Percentiles rank a stretch among this genome's conserved stretches.
These are phyloP conservation scores for Picea glauca DNA, from an alignment of 75 land plant species.

Conservation along the genomic window DNA sequence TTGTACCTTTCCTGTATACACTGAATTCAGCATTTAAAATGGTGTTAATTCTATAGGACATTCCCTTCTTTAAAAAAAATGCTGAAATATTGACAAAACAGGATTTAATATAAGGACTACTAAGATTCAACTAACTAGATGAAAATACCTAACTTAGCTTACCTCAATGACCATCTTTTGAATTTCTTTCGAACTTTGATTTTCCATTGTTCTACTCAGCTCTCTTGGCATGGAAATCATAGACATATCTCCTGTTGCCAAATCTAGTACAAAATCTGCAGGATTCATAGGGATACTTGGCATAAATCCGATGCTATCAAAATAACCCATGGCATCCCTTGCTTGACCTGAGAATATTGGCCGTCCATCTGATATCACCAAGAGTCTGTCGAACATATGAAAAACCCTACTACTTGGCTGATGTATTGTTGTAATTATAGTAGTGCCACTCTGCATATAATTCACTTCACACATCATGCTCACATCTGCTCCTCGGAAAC, in stretches of 20 bases:
- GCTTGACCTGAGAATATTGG: slow-evolving; percentile 21
- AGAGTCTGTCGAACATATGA: slow-evolving; percentile 39
- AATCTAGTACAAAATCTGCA: slow-evolving; percentile 36
- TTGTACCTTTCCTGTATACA: not conserved
- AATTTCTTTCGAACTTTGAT: not conserved
- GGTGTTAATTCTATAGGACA: no score
- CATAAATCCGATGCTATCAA: slow-evolving; percentile 19
- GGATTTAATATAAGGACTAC: no score
- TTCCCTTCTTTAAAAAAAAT: no score
- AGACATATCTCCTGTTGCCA: slow-evolving; percentile 26
- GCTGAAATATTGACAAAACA: no score
- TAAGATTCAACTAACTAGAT: no score
- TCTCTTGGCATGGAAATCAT: slow-evolving; percentile 28
- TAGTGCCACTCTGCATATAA: slow-evolving; percentile 16
- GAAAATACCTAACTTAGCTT: no score
- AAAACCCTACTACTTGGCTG: slow-evolving; percentile 42
- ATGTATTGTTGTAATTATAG: slow-evolving; percentile 36
- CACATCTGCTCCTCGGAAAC: slow-evolving; percentile 15
- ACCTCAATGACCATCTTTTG: no score
- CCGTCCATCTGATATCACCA: slow-evolving; percentile 26
- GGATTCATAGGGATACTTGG: slow-evolving; percentile 39
- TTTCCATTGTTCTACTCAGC: slow-evolving; percentile 5
- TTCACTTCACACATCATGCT: slow-evolving; percentile 5
- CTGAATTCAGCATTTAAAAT: not conserved
- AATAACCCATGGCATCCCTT: slow-evolving; percentile 28